These are phyloP conservation scores for Gossypium aridum DNA, from an alignment of 441 rosid genomes.

Conservation along the genomic window DNA sequence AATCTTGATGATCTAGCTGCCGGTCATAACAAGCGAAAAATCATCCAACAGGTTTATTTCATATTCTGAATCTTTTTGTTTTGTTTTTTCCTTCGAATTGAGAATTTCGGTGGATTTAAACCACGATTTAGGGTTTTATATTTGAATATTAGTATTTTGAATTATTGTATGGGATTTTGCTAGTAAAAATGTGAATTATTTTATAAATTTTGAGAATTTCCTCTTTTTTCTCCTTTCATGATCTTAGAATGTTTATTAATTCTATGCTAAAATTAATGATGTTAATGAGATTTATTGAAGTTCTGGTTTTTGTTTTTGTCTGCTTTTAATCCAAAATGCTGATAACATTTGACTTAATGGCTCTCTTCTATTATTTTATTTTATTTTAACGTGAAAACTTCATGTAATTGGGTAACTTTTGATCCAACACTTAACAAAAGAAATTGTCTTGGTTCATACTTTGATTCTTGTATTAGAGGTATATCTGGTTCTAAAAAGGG, in stretches of 20 bases:
- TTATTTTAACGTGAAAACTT: background rate
- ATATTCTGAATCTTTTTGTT: background rate
- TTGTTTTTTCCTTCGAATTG: background rate
- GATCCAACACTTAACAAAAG: background rate
- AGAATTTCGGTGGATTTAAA: background rate
- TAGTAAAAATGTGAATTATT: background rate
- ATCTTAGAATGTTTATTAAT: background rate
- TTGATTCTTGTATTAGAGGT: background rate
- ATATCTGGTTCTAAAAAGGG: background rate
- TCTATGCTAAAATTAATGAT: background rate
- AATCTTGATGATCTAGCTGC: conserved; percentile 90
- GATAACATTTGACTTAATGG: background rate
- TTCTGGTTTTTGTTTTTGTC: background rate
- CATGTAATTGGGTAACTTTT: background rate
- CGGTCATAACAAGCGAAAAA: conserved; percentile 90
- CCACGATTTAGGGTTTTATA: background rate
- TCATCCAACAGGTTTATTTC: conserved; percentile 72
- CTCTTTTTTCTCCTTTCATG: background rate
- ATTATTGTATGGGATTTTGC: background rate
- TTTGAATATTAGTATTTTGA: background rate
- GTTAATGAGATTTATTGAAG: background rate
- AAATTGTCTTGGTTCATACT: background rate
- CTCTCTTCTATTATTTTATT: background rate
- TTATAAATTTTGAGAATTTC: background rate
- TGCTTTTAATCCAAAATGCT: background rate